Base-by-base conservation (phyloP, 2,329 filamentous ascomycete species). In the Leptographium flavum region DNA sequence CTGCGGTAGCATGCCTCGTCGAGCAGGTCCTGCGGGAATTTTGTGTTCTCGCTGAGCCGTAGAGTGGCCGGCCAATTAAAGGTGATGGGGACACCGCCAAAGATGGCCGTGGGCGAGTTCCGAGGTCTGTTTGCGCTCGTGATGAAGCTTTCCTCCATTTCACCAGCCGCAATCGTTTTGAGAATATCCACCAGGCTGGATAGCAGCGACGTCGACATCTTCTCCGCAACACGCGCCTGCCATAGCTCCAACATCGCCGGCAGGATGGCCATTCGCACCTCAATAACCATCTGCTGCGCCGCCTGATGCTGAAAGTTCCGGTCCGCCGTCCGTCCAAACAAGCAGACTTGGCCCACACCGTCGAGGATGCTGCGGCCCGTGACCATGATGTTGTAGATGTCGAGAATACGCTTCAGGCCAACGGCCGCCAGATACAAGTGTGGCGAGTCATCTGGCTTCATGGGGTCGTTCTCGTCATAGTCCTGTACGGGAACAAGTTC, bases 201-300 rank as follows among this genome's bases (percentile, higher is more conserved):
- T 17, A 92, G 76, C 36, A 88, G 83, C 2, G 35, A 25, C 22
- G 79, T 81, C 3, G 83, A 79, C 1, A 87, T 76, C 55, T 86
- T 88, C 54, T 94, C 87, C 17, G 92, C 76, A 40, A 94, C 76
- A 23, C 78, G 69, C 1, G 87, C 93, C 53, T 86, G 79, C 93
- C 92, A 98, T 25, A 96, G 73, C 39, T 80, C 73, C 46, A 75
- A 74, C 35, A 92, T 73, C 39, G 82, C 76, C 1, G 87, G 85
- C 14, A 95, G 65, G 23, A 95, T 76, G 23, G 80, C 76, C 63
- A 83, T 78, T 36, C 92, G 81, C 36, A 96, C 64, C 59, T 96
- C 90, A 6, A 96, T 79, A 14, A 95, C 67, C 45, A 96, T 83
- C 55, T 95, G 90, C 2, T 76, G 69, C 14, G 79, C 72, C 10